Conservation (phyloP, 371 early-diverging fungal genomes). For the Nematocida ironsii region DNA sequence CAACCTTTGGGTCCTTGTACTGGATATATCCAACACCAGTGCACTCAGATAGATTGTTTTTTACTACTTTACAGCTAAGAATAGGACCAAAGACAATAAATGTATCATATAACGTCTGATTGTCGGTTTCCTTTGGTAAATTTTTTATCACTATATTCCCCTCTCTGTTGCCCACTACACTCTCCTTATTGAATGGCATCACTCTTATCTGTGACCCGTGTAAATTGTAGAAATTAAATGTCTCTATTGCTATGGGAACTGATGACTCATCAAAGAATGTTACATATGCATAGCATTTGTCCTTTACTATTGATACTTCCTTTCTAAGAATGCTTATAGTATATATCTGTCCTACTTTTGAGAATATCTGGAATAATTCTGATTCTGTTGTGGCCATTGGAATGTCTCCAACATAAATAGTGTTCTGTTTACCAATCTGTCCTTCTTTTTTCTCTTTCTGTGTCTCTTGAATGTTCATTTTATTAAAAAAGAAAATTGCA, state of each 20-base stretch:
- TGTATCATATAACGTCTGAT: constrained; percentile 89
- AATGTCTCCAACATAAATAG: constrained; percentile 67
- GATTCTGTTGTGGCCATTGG: constrained; percentile 60
- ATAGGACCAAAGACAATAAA: constrained; percentile 96
- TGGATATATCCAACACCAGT: constrained; percentile 70
- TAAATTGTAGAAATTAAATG: constrained; percentile 64
- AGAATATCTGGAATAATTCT: constrained; percentile 67
- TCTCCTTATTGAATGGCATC: constrained; percentile 57
- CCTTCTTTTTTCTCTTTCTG: constrained; percentile 46
- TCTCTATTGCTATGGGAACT: constrained; percentile 60
- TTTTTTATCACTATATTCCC: constrained; percentile 99
- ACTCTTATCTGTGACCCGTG: constrained; percentile 65
- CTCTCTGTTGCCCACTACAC: constrained; percentile 38
- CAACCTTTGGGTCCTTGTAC: constrained; percentile 63
- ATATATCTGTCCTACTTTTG: constrained; percentile 53
- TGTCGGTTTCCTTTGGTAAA: constrained; percentile 71
- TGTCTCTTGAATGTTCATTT: constrained; percentile 37
- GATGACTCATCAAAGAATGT: constrained; percentile 62
- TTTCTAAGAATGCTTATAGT: constrained; percentile 57
- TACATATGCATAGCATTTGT: constrained; percentile 67
- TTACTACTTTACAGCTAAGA: constrained; percentile 92
- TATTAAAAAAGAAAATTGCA: constrained; percentile 41
- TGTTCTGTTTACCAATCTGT: constrained; percentile 20
- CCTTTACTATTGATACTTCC: neutral
- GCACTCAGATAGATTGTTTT: constrained; percentile 71